These are phyloP conservation scores for Pelargonium cotyledonis DNA, from an alignment of 441 rosid species.

Conservation along the genomic window DNA sequence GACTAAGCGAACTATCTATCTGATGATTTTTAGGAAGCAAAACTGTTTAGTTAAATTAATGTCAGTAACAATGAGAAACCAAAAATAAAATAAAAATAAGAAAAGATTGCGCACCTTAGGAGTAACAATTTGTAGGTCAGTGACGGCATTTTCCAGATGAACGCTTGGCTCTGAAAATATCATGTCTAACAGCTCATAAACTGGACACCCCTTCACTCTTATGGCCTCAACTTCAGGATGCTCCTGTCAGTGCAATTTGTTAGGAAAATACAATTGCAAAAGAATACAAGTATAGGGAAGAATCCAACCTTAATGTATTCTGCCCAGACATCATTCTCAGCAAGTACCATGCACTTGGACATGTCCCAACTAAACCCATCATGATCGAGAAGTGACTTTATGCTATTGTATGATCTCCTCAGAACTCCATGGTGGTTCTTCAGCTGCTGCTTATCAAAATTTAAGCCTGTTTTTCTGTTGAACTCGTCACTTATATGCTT, in stretches of 20 bases:
- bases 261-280: not conserved
- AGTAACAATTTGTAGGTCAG: not conserved
- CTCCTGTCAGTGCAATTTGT: not conserved
- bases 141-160: not conserved
- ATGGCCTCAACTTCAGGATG: slow-evolving; percentile 3
- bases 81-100: not conserved
- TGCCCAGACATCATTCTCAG: slow-evolving; percentile 42
- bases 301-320: slow-evolving; percentile 31
- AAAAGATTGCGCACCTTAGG: not conserved
- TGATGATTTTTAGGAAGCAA: not conserved
- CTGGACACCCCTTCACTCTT: slow-evolving; percentile 1
- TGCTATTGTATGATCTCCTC: slow-evolving; percentile 33
- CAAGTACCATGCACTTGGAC: slow-evolving; percentile 31
- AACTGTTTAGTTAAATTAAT: not conserved
- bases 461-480: slow-evolving; percentile 33
- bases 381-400: slow-evolving; percentile 36
- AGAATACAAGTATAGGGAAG: not conserved
- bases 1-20: slow-evolving; percentile 1
- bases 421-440: slow-evolving; percentile 35
- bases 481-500: slow-evolving; percentile 36
- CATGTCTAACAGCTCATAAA: not conserved
- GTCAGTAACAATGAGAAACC: not conserved
- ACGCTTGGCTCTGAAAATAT: not conserved
- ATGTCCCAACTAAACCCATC: slow-evolving; percentile 37
- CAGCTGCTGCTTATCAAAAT: slow-evolving; percentile 44